Evolutionary conservation across 2,329 filamentous ascomycete genomes (phyloP).

Genomic region (Aspergillus sp.): DNA sequence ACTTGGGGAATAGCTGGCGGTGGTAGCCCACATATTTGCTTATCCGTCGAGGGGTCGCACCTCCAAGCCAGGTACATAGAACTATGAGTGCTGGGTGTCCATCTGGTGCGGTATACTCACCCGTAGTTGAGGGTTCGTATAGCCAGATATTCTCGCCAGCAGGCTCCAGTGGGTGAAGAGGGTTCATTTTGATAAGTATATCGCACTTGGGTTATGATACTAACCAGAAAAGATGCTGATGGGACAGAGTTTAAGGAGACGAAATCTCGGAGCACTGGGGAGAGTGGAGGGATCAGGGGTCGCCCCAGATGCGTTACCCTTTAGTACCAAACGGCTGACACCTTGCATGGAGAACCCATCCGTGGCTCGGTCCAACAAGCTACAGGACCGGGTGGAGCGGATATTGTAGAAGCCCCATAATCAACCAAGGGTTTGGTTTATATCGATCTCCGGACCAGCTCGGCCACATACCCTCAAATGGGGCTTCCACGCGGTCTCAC

Average conservation of each 20-base stretch:
- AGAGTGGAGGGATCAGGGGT: too few species aligned
- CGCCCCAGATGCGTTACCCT: too few species aligned
- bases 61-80: conserved; percentile 28
- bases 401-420: background rate
- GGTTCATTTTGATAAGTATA: background rate
- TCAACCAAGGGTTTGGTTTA: background rate
- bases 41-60: conserved; percentile 27
- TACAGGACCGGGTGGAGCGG: background rate
- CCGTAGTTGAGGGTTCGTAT: conserved; percentile 8
- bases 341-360: background rate
- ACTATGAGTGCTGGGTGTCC: conserved; percentile 21
- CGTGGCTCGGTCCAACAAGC: background rate
- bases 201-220: background rate
- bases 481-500: background rate
- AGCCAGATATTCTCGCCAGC: conserved; percentile 15
- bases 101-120: background rate
- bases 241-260: background rate
- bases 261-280: background rate
- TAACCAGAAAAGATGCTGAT: background rate
- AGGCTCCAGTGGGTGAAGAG: conserved; percentile 13
- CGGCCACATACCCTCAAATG: background rate
- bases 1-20: conserved; percentile 17
- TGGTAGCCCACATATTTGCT: conserved; percentile 25
- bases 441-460: background rate
- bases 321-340: background rate